Evolutionary conservation across 2,329 filamentous ascomycete genomes (phyloP), one percentile per base, ranked within the genome.

Genomic region (Neofusicoccum sp.): DNA sequence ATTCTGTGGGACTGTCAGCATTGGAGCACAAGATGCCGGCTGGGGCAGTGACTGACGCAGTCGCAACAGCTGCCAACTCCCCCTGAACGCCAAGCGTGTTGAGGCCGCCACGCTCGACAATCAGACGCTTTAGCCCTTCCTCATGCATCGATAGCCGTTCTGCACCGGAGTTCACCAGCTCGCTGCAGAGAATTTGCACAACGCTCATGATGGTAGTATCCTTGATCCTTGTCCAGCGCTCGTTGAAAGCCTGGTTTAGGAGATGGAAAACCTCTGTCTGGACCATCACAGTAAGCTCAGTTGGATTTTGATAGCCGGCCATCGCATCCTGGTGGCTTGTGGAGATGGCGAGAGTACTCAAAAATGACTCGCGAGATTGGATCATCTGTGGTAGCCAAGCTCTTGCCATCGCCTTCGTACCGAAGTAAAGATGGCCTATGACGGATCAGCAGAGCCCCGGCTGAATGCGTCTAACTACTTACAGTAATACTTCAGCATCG

Each of bases 121-220:
- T 70, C 73, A 78, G 75, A 2, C 56, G 56, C 39, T 67, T 69
- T 2, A 77, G 65, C 0, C 74, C 76, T 0, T 11, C 11, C 45
- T 76, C 73, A 56, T 78, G 71, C 14, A 59, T 73, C 6, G 9
- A 29, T 45, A 71, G 66, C 22, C 65, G 36, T 16, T 61, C 63
- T 0, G 72, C 69, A 41, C 72, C 64, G 4, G 71, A 67, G 8
- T 67, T 67, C 22, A 77, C 74, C 0, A 77, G 70, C 47, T 75
- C 72, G 14, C 70, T 69, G 6, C 69, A 68, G 44, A 77, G 74
- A 8, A 78, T 68, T 45, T 78, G 76, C 7, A 71, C 72, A 36
- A 76, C 62, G 1, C 74, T 70, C 29, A 76, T 74, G 54, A 78
- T 70, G 43, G 75, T 77, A 56, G 65, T 68, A 54, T 78, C 76